Percentiles rank a stretch among this genome's conserved stretches.
Evolutionary conservation across 306 rosid species (phyloP).

Genomic region (Vigna mungo): DNA sequence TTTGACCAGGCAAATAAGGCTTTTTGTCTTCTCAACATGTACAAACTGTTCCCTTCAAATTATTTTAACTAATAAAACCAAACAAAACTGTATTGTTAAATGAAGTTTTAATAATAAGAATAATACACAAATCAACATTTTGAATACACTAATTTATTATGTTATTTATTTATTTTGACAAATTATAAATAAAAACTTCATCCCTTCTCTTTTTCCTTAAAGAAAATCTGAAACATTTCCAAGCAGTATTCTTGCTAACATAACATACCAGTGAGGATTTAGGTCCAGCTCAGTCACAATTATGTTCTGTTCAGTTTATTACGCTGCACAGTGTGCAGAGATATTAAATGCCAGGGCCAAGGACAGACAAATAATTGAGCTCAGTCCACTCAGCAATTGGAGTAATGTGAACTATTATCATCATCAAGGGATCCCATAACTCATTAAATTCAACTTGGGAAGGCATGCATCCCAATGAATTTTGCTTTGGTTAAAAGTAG

Average conservation of each 20-base stretch:
- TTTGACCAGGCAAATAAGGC: too few relatives aligned
- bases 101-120: too few relatives aligned
- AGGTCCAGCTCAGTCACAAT: neutral
- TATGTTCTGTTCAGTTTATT: neutral
- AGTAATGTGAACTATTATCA: neutral
- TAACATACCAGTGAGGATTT: neutral
- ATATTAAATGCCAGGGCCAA: slow-evolving; percentile 1
- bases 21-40: too few relatives aligned
- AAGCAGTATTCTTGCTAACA: neutral
- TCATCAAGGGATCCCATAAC: neutral
- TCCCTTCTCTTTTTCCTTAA: too few relatives aligned
- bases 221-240: neutral
- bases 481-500: too few relatives aligned
- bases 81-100: too few relatives aligned
- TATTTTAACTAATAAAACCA: too few relatives aligned
- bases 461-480: slow-evolving; percentile 8
- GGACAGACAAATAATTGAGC: slow-evolving; percentile 2
- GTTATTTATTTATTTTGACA: neutral
- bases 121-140: too few relatives aligned
- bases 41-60: too few relatives aligned
- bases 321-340: slow-evolving; percentile 1
- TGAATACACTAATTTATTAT: neutral
- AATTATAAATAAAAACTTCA: too few relatives aligned
- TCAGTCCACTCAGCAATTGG: neutral
- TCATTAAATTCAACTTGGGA: neutral